A percentile compares a stretch with the other conserved stretches of the same genome.
Conservation (phyloP, 2,329 filamentous ascomycete genomes). For the Acrocalymma vagum region DNA sequence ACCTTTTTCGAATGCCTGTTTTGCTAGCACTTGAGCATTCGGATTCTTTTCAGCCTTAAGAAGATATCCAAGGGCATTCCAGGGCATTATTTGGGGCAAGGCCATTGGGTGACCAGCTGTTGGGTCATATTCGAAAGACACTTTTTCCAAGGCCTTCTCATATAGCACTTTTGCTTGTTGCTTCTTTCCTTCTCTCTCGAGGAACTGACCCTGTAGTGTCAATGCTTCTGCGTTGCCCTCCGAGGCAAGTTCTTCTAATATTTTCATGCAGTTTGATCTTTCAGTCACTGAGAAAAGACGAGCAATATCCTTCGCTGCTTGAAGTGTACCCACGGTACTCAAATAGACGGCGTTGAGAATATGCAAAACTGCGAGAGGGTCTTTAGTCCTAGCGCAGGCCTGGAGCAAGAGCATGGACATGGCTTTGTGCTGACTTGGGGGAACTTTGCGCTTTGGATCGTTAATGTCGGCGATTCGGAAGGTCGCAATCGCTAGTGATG, state of each 20-base stretch:
- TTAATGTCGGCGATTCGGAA: slow-evolving; percentile 33
- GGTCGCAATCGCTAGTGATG: slow-evolving; percentile 34
- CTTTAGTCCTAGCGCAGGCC: slow-evolving; percentile 36
- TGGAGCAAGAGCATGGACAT: slow-evolving; percentile 30
- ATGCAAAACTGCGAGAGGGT: slow-evolving; percentile 37
- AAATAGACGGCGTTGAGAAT: slow-evolving; percentile 36
- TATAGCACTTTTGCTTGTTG: slow-evolving; percentile 29
- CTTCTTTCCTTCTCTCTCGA: slow-evolving; percentile 32
- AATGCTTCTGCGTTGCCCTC: slow-evolving; percentile 31
- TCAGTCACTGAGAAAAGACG: slow-evolving; percentile 25
- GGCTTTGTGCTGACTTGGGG: slow-evolving; percentile 32
- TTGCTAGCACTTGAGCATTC: slow-evolving; percentile 26
- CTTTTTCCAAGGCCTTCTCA: slow-evolving; percentile 29
- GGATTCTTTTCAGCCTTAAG: slow-evolving; percentile 24
- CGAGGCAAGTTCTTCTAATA: slow-evolving; percentile 28
- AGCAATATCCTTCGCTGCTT: slow-evolving; percentile 21
- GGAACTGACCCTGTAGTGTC: slow-evolving; percentile 39
- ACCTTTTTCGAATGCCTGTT: slow-evolving; percentile 45
- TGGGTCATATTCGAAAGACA: slow-evolving; percentile 19
- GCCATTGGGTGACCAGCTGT: slow-evolving; percentile 29
- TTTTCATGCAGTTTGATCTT: slow-evolving; percentile 23
- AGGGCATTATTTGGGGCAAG: slow-evolving; percentile 36
- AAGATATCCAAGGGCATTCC: slow-evolving; percentile 40
- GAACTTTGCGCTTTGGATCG: slow-evolving; percentile 25
- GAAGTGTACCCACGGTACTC: slow-evolving; percentile 12